Conservation (phyloP, 164 flowering plant species). For the Chimonanthus praecox region DNA sequence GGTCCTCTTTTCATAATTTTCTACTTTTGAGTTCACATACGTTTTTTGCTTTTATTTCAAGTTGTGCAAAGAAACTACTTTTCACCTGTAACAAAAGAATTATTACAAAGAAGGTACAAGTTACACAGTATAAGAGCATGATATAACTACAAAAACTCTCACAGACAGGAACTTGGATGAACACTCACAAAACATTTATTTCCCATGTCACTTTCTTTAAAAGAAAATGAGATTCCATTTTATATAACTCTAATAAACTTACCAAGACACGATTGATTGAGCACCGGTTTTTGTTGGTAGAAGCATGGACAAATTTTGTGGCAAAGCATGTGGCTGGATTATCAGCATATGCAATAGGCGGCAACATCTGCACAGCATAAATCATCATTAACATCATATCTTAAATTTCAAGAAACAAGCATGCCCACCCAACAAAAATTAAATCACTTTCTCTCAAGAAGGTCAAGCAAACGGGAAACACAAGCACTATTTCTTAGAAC, state of each 20-base stretch:
- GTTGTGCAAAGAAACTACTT: too few relatives aligned
- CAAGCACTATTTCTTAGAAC: neutral
- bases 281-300: conserved; percentile 89
- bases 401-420: neutral
- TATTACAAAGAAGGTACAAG: too few relatives aligned
- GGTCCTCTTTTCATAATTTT: too few relatives aligned
- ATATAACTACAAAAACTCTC: neutral
- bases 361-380: conserved; percentile 74
- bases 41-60: too few relatives aligned
- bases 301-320: conserved; percentile 95
- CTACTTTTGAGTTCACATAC: too few relatives aligned
- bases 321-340: conserved; percentile 96
- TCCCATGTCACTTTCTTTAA: neutral
- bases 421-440: too few relatives aligned
- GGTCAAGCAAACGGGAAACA: neutral
- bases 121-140: neutral
- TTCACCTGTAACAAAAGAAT: too few relatives aligned
- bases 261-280: conserved; percentile 95
- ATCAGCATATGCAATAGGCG: conserved; percentile 79
- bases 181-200: neutral
- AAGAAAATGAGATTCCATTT: neutral
- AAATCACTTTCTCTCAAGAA: too few relatives aligned
- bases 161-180: neutral
- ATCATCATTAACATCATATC: conserved; percentile 11
- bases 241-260: conserved; percentile 21